A percentile compares a stretch with the other conserved stretches of the same genome.
Conservation (phyloP, 179 eudicot genomes). For the Beta lomatogona region DNA sequence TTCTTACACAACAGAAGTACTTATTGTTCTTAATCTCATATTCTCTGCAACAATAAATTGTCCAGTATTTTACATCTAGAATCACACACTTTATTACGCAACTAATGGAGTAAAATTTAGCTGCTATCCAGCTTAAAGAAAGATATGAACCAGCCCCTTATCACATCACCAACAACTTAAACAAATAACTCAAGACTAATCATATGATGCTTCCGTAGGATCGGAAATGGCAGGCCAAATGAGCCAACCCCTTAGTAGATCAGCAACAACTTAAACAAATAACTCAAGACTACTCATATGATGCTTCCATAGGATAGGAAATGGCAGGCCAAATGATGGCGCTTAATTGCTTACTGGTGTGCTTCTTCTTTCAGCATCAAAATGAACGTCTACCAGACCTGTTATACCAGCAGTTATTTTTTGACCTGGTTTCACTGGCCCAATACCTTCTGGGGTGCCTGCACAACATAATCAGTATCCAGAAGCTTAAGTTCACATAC, state of each 20-base stretch:
- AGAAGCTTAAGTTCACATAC: neutral
- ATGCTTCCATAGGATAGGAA: neutral
- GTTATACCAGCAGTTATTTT: conserved; percentile 90
- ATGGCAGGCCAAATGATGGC: neutral
- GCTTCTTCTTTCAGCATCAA: conserved; percentile 55
- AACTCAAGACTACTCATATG: neutral
- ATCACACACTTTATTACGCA: neutral
- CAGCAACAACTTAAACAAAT: neutral
- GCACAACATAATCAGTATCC: conserved; percentile 22
- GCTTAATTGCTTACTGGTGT: conserved; percentile 36
- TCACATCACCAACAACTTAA: conserved; percentile 5
- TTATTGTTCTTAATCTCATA: neutral
- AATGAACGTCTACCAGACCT: conserved; percentile 72
- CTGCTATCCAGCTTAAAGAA: conserved; percentile 14
- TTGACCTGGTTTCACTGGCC: conserved; percentile 92
- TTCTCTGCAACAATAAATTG: neutral
- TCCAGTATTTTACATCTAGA: neutral
- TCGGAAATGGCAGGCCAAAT: neutral
- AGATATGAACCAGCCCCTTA: neutral
- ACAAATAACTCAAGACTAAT: neutral
- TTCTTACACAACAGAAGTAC: neutral
- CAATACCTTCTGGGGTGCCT: conserved; percentile 96
- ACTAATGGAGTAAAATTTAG: neutral
- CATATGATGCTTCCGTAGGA: neutral
- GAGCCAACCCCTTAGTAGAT: neutral